Evolutionary conservation across 768 basidiomycete species (phyloP).

Genomic region (Auricularia cornea): DNA sequence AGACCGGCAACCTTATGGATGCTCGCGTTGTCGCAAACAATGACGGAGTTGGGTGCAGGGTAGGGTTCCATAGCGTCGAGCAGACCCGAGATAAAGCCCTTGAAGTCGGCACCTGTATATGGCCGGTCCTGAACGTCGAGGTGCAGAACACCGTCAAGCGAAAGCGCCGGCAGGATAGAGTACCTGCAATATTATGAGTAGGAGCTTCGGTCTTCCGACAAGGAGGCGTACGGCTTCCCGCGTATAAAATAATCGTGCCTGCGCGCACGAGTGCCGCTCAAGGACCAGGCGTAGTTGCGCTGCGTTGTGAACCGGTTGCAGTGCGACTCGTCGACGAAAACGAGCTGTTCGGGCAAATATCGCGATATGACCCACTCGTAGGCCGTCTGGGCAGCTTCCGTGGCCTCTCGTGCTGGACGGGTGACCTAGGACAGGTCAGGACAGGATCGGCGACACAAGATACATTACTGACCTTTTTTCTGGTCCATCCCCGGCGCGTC

Average conservation of each 20-base stretch:
- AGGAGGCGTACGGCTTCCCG: conserved; percentile 15
- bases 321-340: conserved; percentile 29
- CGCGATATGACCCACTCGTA: no score
- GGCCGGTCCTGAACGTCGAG: conserved; percentile 15
- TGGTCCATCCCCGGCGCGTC: conserved; percentile 15
- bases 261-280: conserved; percentile 14
- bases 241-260: conserved; percentile 21
- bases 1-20: conserved; percentile 9
- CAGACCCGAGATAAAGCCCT: conserved; percentile 15
- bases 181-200: conserved; percentile 11
- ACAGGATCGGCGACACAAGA: no score
- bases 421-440: no score
- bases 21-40: conserved; percentile 19
- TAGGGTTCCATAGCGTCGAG: conserved; percentile 15
- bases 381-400: no score
- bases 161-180: conserved; percentile 25
- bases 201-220: not conserved
- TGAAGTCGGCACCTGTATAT: conserved; percentile 14
- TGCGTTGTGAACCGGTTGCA: conserved; percentile 20
- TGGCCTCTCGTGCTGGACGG: no score
- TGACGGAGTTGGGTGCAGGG: conserved; percentile 15
- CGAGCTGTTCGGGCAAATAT: conserved; percentile 14
- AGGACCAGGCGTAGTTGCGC: conserved; percentile 21
- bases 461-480: conserved; percentile 18
- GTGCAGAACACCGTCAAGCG: conserved; percentile 18